Evolutionary conservation across 805 yeast genomes (phyloP).

Genomic region (Deakozyma indianensis): DNA sequence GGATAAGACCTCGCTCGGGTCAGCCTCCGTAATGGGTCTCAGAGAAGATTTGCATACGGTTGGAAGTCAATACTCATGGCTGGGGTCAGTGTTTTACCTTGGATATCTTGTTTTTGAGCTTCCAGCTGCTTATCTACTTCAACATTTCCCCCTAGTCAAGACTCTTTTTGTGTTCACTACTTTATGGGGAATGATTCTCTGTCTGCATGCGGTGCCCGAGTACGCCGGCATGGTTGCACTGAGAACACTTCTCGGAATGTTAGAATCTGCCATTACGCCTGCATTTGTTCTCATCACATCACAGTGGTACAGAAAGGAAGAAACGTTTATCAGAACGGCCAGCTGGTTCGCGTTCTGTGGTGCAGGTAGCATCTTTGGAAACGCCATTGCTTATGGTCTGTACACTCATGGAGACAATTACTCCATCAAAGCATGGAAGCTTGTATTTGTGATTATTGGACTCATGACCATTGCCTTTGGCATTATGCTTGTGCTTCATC

Average conservation of each 20-base stretch:
- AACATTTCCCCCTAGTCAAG: conserved; percentile 43
- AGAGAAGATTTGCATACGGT: conserved; percentile 30
- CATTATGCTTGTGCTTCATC: conserved; percentile 9
- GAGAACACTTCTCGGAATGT: conserved; percentile 34
- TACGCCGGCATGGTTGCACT: conserved; percentile 32
- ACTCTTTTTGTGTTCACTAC: conserved; percentile 28
- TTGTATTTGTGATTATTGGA: conserved; percentile 43
- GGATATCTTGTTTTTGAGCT: conserved; percentile 50
- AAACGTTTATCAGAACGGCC: conserved; percentile 31
- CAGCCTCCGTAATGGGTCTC: conserved; percentile 40
- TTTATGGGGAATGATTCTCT: conserved; percentile 34
- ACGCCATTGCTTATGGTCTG: conserved; percentile 34
- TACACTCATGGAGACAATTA: conserved; percentile 19
- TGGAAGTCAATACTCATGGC: conserved; percentile 31
- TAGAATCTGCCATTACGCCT: conserved; percentile 42
- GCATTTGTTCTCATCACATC: conserved; percentile 40
- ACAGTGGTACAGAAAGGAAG: conserved; percentile 37
- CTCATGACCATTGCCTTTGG: conserved; percentile 32
- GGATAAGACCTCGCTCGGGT: conserved; percentile 42
- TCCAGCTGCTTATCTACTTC: conserved; percentile 33
- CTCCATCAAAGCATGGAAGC: conserved; percentile 33
- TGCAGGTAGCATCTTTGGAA: conserved; percentile 31
- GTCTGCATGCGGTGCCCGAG: conserved; percentile 30
- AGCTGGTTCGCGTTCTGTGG: conserved; percentile 32
- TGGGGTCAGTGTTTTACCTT: conserved; percentile 46